Conservation (phyloP, 2,329 filamentous ascomycete species). For the Leptodontidium sp. region DNA sequence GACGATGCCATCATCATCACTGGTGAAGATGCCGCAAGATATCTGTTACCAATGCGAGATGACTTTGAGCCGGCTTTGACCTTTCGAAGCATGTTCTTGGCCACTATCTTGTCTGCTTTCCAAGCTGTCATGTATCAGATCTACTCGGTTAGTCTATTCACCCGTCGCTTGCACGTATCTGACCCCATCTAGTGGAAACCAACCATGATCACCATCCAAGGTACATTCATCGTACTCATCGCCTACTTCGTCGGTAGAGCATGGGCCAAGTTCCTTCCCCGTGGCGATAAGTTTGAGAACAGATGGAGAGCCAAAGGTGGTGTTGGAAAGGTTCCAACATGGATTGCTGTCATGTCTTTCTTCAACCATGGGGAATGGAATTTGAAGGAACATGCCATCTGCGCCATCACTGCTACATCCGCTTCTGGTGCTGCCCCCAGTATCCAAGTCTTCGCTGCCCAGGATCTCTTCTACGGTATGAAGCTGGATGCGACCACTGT, state of each 20-base stretch:
- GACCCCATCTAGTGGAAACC: constrained; percentile 59
- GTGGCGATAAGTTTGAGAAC: constrained; percentile 58
- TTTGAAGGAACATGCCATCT: constrained; percentile 64
- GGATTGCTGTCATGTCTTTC: constrained; percentile 53
- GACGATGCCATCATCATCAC: constrained; percentile 59
- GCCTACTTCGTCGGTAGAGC: constrained; percentile 62
- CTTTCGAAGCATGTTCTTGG: constrained; percentile 60
- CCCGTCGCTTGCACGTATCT: background rate
- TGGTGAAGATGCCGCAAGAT: constrained; percentile 57
- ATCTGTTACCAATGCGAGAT: constrained; percentile 61
- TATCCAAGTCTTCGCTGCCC: constrained; percentile 54
- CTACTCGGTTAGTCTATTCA: constrained; percentile 53
- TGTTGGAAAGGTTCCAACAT: constrained; percentile 52
- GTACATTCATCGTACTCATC: constrained; percentile 65
- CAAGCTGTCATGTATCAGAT: constrained; percentile 65
- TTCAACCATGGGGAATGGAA: constrained; percentile 61
- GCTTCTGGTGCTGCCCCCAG: constrained; percentile 57
- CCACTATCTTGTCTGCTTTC: constrained; percentile 58
- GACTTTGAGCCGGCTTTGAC: constrained; percentile 61
- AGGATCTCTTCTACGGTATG: constrained; percentile 56
- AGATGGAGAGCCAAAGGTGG: constrained; percentile 55
- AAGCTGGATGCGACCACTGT: constrained; percentile 50
- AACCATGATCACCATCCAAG: constrained; percentile 55
- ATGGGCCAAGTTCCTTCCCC: constrained; percentile 57
- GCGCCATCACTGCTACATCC: constrained; percentile 61